Conservation (phyloP, 139 green algal species). For the Micractinium conductrix region DNA sequence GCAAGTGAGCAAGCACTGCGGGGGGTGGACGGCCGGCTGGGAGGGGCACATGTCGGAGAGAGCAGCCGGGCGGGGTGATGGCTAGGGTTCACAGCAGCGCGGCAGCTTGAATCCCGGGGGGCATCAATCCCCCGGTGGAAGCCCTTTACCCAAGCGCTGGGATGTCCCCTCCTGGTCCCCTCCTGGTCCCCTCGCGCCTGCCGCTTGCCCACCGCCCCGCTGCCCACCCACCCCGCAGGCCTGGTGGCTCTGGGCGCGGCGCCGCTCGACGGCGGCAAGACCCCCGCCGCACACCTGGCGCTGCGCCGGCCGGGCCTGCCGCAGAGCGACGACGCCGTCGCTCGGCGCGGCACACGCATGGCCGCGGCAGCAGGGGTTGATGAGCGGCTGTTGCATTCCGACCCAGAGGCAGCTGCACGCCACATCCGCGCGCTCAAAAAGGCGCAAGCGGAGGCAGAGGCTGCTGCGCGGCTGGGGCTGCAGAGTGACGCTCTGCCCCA, state of each 20-base stretch:
- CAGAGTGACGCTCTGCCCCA: too few relatives aligned
- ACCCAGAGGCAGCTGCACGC: conserved; percentile 22
- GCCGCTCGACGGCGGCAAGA: background rate
- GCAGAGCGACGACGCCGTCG: conserved; percentile 8
- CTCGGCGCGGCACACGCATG: background rate
- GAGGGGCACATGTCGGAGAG: too few relatives aligned
- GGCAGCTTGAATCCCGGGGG: too few relatives aligned
- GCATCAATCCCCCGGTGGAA: too few relatives aligned
- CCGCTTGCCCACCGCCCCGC: background rate
- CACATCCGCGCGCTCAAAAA: conserved; percentile 14
- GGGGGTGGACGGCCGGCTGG: too few relatives aligned
- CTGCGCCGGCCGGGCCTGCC: background rate
- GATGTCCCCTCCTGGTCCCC: too few relatives aligned
- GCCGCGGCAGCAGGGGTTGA: background rate
- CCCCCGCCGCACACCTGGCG: background rate
- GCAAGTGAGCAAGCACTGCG: conserved; percentile 17
- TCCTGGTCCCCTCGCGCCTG: too few relatives aligned
- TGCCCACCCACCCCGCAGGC: too few relatives aligned
- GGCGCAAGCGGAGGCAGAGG: background rate
- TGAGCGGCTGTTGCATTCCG: conserved; percentile 8
- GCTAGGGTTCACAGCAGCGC: too few relatives aligned
- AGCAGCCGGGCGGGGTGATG: too few relatives aligned
- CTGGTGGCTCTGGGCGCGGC: too few relatives aligned
- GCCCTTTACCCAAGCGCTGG: too few relatives aligned
- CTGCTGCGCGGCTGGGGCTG: background rate